A percentile compares a stretch with the other conserved stretches of the same genome.
phyloP scores from a whole-genome alignment of 2,329 filamentous ascomycete species.

The Didymella pinodella region DNA sequence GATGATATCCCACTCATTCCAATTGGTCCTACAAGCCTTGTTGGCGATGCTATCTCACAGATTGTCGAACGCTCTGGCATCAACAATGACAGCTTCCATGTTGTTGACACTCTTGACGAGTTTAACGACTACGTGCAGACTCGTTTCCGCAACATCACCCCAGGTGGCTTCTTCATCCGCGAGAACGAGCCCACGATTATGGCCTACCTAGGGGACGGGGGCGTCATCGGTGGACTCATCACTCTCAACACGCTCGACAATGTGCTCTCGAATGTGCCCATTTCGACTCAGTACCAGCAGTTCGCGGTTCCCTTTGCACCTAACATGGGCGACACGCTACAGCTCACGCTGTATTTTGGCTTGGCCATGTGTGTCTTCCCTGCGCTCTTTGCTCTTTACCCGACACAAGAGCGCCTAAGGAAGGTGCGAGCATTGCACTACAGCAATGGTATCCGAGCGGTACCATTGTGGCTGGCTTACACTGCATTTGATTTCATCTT shows the following conservation, averaged over 20 bases:
- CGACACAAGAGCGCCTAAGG: constrained; percentile 79
- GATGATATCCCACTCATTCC: constrained; percentile 47
- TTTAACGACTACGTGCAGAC: constrained; percentile 72
- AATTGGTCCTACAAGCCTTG: constrained; percentile 49
- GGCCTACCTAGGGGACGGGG: constrained; percentile 72
- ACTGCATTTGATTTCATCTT: constrained; percentile 80
- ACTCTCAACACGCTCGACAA: constrained; percentile 89
- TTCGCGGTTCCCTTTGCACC: constrained; percentile 80
- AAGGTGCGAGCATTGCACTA: constrained; percentile 88
- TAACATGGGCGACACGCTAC: constrained; percentile 73
- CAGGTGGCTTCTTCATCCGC: constrained; percentile 81
- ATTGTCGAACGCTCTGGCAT: constrained; percentile 43
- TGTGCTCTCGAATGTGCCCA: constrained; percentile 72
- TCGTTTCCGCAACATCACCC: constrained; percentile 73
- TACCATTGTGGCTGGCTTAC: constrained; percentile 87
- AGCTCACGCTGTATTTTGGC: constrained; percentile 82
- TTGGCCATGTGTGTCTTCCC: constrained; percentile 81
- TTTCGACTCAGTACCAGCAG: constrained; percentile 74
- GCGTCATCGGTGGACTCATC: constrained; percentile 74
- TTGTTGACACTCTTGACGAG: constrained; percentile 69
- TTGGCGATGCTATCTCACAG: constrained; percentile 37
- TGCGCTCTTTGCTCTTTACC: constrained; percentile 87
- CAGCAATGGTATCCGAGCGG: constrained; percentile 84
- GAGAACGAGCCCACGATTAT: constrained; percentile 69
- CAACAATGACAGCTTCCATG: constrained; percentile 50